Percentiles rank a stretch among this genome's conserved stretches.
Conservation (phyloP, 768 basidiomycete species). For the Collybiopsis luxurians region DNA sequence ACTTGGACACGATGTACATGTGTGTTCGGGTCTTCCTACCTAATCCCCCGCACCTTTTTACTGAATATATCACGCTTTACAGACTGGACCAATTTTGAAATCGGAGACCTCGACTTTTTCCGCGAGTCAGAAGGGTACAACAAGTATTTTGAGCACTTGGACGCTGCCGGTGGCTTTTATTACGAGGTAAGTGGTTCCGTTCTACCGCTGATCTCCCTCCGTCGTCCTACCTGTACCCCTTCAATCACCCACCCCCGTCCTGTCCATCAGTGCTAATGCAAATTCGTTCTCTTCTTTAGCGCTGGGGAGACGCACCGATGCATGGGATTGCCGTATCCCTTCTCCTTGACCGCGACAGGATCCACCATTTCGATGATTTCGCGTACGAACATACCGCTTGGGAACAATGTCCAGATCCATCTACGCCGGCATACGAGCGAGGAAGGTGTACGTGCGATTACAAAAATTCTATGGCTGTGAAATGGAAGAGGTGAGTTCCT, state of each 20-base stretch:
- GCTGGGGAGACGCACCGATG: slow-evolving; percentile 48
- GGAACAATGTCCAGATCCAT: slow-evolving; percentile 45
- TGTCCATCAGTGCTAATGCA: too few species aligned
- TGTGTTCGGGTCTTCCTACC: slow-evolving; percentile 24
- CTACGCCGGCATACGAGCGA: not conserved
- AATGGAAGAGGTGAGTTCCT: slow-evolving; percentile 4
- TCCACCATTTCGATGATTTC: slow-evolving; percentile 66
- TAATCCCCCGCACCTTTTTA: not conserved
- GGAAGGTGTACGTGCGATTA: slow-evolving; percentile 4
- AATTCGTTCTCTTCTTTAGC: slow-evolving; percentile 6
- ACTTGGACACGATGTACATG: slow-evolving; percentile 53
- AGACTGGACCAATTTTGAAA: slow-evolving; percentile 70
- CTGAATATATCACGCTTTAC: not conserved
- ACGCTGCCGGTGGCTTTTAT: slow-evolving; percentile 65
- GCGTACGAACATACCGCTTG: slow-evolving; percentile 67
- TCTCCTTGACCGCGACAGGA: slow-evolving; percentile 46
- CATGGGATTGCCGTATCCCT: slow-evolving; percentile 53
- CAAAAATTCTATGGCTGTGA: not conserved
- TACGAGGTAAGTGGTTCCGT: slow-evolving; percentile 45
- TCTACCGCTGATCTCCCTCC: too few species aligned
- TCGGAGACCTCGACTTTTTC: slow-evolving; percentile 67
- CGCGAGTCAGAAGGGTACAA: slow-evolving; percentile 55
- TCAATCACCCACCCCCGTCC: too few species aligned
- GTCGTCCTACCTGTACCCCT: too few species aligned
- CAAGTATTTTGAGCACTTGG: slow-evolving; percentile 63